phyloP scores from a whole-genome alignment of 1,284 basidiomycete species.

The Heimioporus punctisporus region DNA sequence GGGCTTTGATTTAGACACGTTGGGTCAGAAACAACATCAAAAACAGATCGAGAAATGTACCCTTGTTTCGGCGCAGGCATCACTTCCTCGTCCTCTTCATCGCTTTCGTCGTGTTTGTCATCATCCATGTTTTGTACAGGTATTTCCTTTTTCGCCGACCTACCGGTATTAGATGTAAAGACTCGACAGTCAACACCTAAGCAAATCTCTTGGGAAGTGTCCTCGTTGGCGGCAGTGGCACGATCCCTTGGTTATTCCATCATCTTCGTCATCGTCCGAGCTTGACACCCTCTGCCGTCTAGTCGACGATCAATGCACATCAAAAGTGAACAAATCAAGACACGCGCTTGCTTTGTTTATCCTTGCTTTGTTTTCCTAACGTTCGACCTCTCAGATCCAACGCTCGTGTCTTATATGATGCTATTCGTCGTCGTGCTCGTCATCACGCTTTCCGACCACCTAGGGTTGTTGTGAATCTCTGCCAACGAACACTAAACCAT shows the following conservation, averaged over 20 bases:
- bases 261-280: no score
- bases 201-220: slow-evolving; percentile 45
- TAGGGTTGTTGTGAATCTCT: no score
- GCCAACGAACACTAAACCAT: no score
- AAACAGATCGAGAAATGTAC: slow-evolving; percentile 6
- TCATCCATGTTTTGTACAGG: slow-evolving; percentile 27
- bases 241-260: slow-evolving; percentile 23
- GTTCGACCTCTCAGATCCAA: slow-evolving; percentile 24
- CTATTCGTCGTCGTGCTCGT: slow-evolving; percentile 39
- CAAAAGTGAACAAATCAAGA: neutral
- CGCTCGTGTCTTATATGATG: slow-evolving; percentile 26
- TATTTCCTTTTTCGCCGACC: slow-evolving; percentile 37
- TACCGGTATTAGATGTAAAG: no score
- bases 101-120: slow-evolving; percentile 36
- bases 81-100: slow-evolving; percentile 16
- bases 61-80: slow-evolving; percentile 18
- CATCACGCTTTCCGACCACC: slow-evolving; percentile 47
- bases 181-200: slow-evolving; percentile 27
- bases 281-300: no score
- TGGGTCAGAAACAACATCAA: neutral
- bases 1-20: neutral
- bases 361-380: slow-evolving; percentile 31
- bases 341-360: slow-evolving; percentile 39
- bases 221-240: slow-evolving; percentile 37
- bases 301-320: no score